Evolutionary conservation across 495 filamentous ascomycete genomes (phyloP).

Genomic region (Aspergillus egyptiacus): DNA sequence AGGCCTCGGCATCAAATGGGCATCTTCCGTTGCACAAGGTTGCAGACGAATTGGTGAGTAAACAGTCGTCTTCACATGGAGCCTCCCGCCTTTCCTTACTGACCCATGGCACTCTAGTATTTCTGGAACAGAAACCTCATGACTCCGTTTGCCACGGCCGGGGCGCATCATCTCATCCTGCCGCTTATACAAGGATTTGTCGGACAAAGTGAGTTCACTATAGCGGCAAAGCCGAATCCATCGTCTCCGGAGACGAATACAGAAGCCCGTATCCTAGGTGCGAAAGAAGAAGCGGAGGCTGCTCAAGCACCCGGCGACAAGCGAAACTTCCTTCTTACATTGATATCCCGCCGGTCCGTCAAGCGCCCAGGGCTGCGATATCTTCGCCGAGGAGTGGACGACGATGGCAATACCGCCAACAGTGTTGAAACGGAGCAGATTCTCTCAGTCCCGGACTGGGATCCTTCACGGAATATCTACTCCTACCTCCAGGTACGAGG

Average conservation of each 20-base stretch:
- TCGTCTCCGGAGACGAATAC: constrained; percentile 6
- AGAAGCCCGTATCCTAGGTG: constrained; percentile 30
- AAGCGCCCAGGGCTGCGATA: constrained; percentile 85
- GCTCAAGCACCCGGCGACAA: constrained; percentile 25
- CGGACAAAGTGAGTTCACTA: constrained; percentile 73
- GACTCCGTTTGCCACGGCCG: constrained; percentile 63
- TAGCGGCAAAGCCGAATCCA: constrained; percentile 37
- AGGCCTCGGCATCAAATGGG: constrained; percentile 29
- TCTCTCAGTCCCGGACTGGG: constrained; percentile 61
- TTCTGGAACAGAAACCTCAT: constrained; percentile 87
- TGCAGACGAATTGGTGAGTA: constrained; percentile 65
- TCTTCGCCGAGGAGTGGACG: constrained; percentile 84
- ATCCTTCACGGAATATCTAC: constrained; percentile 56
- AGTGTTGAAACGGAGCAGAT: constrained; percentile 92
- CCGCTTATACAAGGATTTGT: constrained; percentile 95
- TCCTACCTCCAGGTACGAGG: constrained; percentile 83
- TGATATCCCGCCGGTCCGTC: constrained; percentile 79
- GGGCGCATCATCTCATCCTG: constrained; percentile 57
- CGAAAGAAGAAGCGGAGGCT: constrained; percentile 26
- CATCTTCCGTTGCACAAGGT: constrained; percentile 58
- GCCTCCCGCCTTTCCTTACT: constrained; percentile 2
- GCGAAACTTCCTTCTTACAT: constrained; percentile 63
- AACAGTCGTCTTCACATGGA: neutral
- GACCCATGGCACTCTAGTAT: constrained; percentile 44
- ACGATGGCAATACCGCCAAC: constrained; percentile 83